These are phyloP conservation scores for Coprinellus micaceus DNA, from an alignment of 768 basidiomycete species.

Conservation along the genomic window DNA sequence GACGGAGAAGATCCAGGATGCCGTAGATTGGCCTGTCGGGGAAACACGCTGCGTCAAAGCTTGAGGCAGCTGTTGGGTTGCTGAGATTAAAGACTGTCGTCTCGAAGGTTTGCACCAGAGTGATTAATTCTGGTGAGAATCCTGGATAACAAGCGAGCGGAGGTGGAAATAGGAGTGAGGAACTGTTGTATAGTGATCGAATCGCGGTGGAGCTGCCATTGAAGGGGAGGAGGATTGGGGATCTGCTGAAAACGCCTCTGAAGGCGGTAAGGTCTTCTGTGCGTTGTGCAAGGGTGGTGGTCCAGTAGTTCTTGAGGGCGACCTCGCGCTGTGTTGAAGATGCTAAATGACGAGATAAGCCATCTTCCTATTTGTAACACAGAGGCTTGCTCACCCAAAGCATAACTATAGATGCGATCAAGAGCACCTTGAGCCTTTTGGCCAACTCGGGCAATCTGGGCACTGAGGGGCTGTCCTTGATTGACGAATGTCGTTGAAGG, in stretches of 20 bases:
- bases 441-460: constrained; percentile 43
- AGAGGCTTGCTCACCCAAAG: constrained; percentile 43
- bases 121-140: constrained; percentile 35
- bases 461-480: constrained; percentile 43
- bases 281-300: constrained; percentile 44
- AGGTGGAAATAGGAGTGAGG: constrained; percentile 49
- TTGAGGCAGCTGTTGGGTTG: constrained; percentile 22
- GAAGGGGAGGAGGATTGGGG: constrained; percentile 55
- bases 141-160: constrained; percentile 61
- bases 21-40: constrained; percentile 61
- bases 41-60: constrained; percentile 51
- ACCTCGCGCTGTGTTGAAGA: constrained; percentile 50
- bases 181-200: constrained; percentile 37
- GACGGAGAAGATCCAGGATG: constrained; percentile 50
- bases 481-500: constrained; percentile 42
- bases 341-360: constrained; percentile 35
- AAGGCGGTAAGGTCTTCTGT: constrained; percentile 42
- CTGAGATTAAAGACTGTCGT: constrained; percentile 48
- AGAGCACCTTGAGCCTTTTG: constrained; percentile 35
- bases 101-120: constrained; percentile 47
- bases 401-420: constrained; percentile 59
- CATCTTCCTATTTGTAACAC: not conserved
- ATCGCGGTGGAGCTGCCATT: constrained; percentile 45
- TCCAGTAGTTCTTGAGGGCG: constrained; percentile 55
- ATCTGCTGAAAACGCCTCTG: constrained; percentile 40